Conservation (phyloP, 768 basidiomycete genomes). For the Suillus decipiens region DNA sequence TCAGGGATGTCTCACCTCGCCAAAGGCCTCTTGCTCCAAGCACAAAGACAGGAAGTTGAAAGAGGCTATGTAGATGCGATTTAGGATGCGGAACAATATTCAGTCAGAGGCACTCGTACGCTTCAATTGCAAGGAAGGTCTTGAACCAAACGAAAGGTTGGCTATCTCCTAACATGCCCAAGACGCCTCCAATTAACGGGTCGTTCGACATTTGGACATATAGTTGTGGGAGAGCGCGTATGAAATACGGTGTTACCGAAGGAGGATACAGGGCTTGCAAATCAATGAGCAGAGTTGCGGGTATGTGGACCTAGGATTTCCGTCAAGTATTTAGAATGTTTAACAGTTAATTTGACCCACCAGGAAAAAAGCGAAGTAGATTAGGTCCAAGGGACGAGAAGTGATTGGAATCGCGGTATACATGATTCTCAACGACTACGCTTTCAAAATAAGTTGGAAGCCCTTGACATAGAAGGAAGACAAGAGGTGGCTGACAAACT, state of each 20-base stretch:
- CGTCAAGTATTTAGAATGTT: background rate
- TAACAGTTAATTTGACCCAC: constrained; percentile 36
- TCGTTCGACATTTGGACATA: constrained; percentile 66
- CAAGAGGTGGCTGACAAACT: background rate
- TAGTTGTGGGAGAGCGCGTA: constrained; percentile 45
- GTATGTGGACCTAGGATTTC: constrained; percentile 56
- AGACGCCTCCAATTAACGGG: constrained; percentile 58
- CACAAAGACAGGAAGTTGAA: constrained; percentile 79
- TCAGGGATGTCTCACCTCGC: constrained; percentile 41
- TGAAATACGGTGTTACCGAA: constrained; percentile 45
- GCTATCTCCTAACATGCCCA: constrained; percentile 41
- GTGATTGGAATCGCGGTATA: constrained; percentile 39
- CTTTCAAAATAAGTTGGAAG: background rate
- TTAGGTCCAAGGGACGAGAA: constrained; percentile 60
- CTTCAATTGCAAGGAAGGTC: constrained; percentile 61
- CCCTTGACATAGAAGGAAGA: background rate
- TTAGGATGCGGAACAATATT: constrained; percentile 1
- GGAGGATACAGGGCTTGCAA: constrained; percentile 66
- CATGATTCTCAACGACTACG: constrained; percentile 14
- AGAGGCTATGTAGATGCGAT: constrained; percentile 41
- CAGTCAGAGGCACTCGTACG: constrained; percentile 39
- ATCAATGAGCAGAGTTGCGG: constrained; percentile 70
- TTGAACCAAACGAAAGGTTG: constrained; percentile 59
- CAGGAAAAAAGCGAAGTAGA: constrained; percentile 74
- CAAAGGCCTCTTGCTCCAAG: constrained; percentile 64